These are phyloP conservation scores for Furculomyces boomerangus DNA, from an alignment of 371 early-diverging fungal genomes.

Conservation along the genomic window DNA sequence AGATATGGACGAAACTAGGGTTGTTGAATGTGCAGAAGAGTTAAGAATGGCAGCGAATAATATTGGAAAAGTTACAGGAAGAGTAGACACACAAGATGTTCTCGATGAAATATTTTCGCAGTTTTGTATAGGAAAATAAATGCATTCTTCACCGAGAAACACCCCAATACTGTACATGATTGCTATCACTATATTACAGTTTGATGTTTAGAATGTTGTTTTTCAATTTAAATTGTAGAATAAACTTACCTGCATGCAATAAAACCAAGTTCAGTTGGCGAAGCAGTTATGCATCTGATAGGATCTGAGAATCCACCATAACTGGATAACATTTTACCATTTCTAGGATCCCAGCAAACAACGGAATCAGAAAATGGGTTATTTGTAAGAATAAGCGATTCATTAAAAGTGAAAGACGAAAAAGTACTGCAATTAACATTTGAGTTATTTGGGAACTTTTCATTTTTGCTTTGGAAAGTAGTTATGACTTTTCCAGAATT, in stretches of 20 bases:
- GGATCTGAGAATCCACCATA: constrained; percentile 29
- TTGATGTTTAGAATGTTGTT: not conserved
- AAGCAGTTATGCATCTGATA: constrained; percentile 42
- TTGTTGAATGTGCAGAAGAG: constrained; percentile 63
- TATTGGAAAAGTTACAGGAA: constrained; percentile 56
- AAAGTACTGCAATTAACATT: constrained; percentile 17
- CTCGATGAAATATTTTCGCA: constrained; percentile 57
- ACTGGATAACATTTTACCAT: constrained; percentile 29
- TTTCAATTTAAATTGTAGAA: not conserved
- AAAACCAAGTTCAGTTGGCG: constrained; percentile 32
- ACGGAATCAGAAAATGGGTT: constrained; percentile 48
- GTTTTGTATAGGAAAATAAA: constrained; percentile 71
- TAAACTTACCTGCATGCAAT: constrained; percentile 17
- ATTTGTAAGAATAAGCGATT: constrained; percentile 53
- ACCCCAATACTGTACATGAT: not conserved
- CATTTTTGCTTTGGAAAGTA: not conserved
- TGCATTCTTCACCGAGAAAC: not conserved
- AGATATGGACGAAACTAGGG: constrained; percentile 21
- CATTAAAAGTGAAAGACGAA: constrained; percentile 37
- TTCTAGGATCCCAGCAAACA: constrained; percentile 44
- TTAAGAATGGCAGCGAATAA: constrained; percentile 47
- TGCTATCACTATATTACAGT: not conserved
- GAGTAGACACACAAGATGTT: constrained; percentile 54
- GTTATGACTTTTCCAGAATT: constrained; percentile 28
- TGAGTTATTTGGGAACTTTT: not conserved